These are phyloP conservation scores for Nannochloropsis salina DNA, from an alignment of 108 stramenopile genomes.

Conservation along the genomic window DNA sequence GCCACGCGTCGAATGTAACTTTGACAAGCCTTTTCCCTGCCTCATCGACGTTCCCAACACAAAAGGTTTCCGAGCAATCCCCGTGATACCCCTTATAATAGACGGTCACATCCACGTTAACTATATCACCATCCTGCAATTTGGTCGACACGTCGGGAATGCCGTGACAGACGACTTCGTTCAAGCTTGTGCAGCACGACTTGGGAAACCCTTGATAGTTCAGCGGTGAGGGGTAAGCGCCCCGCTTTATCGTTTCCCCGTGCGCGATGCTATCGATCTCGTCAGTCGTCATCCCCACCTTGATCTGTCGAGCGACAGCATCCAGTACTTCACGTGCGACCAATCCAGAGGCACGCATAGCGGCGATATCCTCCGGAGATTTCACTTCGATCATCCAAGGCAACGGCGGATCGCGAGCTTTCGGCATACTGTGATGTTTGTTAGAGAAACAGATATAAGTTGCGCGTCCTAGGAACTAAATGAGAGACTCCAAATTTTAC, in stretches of 20 bases:
- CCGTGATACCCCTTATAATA: constrained; percentile 91
- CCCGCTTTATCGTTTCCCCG: constrained; percentile 72
- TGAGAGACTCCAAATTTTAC: too few relatives aligned
- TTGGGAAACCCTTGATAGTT: constrained; percentile 98
- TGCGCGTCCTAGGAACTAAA: too few relatives aligned
- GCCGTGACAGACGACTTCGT: constrained; percentile 90
- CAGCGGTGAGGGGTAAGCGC: constrained; percentile 90
- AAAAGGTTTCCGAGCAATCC: constrained; percentile 96
- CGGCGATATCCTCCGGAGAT: constrained; percentile 73
- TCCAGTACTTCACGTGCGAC: constrained; percentile 82
- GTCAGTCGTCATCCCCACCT: constrained; percentile 87
- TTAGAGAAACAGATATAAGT: too few relatives aligned
- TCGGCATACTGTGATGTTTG: not conserved
- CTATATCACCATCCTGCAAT: constrained; percentile 79
- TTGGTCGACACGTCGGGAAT: constrained; percentile 80
- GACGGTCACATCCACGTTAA: constrained; percentile 90
- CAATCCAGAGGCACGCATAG: constrained; percentile 76
- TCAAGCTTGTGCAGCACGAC: constrained; percentile 55
- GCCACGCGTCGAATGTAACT: constrained; percentile 57
- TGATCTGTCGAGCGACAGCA: constrained; percentile 70
- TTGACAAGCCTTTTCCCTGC: constrained; percentile 67
- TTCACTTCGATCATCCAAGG: constrained; percentile 72
- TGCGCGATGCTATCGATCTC: constrained; percentile 89
- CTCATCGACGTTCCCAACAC: constrained; percentile 80
- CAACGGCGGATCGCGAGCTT: constrained; percentile 30